phyloP scores from a whole-genome alignment of 2,329 filamentous ascomycete genomes.

The Shiraia sp. region DNA sequence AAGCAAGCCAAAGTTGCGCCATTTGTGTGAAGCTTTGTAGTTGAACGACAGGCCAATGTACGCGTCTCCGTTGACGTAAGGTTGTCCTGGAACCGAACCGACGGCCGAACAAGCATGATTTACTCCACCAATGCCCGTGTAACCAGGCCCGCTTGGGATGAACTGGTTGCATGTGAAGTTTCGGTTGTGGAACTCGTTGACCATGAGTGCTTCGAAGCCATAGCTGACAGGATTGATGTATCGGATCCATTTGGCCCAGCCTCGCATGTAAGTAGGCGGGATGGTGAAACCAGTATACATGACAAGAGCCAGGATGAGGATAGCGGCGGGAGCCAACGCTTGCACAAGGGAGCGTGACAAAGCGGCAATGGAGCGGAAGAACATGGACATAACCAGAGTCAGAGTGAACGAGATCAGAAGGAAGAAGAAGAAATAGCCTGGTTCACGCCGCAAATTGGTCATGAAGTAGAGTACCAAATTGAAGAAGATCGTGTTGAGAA shows the following conservation, averaged over 20 bases:
- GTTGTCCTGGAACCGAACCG: constrained; percentile 46
- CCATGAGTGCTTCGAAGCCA: constrained; percentile 77
- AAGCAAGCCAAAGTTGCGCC: constrained; percentile 54
- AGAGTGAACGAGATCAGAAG: constrained; percentile 73
- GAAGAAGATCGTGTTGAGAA: constrained; percentile 74
- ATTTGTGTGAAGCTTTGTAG: constrained; percentile 47
- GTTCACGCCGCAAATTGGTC: constrained; percentile 74
- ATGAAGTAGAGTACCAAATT: constrained; percentile 86
- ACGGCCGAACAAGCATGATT: constrained; percentile 48
- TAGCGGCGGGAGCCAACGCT: constrained; percentile 59
- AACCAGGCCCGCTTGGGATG: constrained; percentile 49
- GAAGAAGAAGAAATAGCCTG: constrained; percentile 84
- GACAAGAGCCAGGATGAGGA: constrained; percentile 67
- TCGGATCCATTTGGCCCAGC: constrained; percentile 82
- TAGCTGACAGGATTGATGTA: constrained; percentile 81
- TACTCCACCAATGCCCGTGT: constrained; percentile 37
- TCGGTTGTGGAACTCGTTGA: constrained; percentile 77
- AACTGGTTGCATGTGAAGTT: constrained; percentile 57
- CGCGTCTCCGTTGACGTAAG: constrained; percentile 45
- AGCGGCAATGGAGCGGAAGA: constrained; percentile 81
- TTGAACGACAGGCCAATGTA: constrained; percentile 42
- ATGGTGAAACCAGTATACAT: constrained; percentile 69
- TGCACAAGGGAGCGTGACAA: constrained; percentile 68
- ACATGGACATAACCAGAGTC: constrained; percentile 80
- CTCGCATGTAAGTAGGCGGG: constrained; percentile 67